Percentiles rank a stretch among this genome's conserved stretches.
phyloP scores from a whole-genome alignment of 768 basidiomycete species.

The Tulasnella calospora region DNA sequence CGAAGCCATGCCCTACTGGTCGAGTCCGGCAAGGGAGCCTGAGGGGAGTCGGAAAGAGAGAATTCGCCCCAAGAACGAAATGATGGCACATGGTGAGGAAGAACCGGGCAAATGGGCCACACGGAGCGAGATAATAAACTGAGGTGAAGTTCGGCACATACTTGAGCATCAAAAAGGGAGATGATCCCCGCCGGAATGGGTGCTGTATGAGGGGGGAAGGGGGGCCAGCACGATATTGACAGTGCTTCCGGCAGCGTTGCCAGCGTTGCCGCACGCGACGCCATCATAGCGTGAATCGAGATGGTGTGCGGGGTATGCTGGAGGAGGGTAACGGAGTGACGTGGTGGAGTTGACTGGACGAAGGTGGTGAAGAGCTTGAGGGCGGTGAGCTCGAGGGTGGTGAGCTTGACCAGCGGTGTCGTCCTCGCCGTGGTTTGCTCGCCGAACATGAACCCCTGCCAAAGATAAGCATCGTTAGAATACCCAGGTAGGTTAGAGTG shows the following conservation, averaged over 20 bases:
- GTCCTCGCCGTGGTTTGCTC: no score
- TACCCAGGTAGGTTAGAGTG: neutral
- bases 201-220: neutral
- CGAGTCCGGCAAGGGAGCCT: no score
- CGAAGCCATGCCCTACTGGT: no score
- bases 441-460: no score
- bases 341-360: neutral
- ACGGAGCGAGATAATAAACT: no score
- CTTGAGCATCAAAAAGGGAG: neutral
- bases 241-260: neutral
- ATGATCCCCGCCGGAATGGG: neutral
- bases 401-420: neutral
- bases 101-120: neutral
- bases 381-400: neutral
- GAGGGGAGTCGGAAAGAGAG: no score
- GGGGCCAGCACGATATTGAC: neutral
- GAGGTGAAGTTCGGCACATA: neutral
- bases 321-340: neutral
- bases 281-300: neutral
- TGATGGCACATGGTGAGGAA: neutral
- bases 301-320: neutral
- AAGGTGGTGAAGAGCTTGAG: neutral
- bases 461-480: neutral
- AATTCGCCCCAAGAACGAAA: no score
- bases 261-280: neutral